Percentiles rank a stretch among this genome's conserved stretches.
phyloP scores from a whole-genome alignment of 73 alveolate species.

The Effrenium voratum region DNA sequence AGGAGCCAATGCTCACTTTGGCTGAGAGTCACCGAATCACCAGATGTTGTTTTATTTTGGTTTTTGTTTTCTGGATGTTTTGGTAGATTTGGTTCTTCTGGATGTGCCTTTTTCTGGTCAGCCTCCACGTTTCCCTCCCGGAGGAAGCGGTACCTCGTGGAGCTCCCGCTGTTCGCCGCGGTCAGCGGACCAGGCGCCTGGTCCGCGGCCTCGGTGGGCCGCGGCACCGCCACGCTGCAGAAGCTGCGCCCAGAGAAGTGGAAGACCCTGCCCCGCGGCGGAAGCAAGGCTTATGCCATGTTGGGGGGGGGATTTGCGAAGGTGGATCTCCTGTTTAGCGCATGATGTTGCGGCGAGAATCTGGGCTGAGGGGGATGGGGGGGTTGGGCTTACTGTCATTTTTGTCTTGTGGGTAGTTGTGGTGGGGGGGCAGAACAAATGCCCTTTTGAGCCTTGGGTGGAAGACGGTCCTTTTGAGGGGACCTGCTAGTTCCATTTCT shows the following conservation, averaged over 20 bases:
- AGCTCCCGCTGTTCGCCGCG: constrained; percentile 36
- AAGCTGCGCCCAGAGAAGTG: neutral
- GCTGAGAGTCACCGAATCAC: too few relatives aligned
- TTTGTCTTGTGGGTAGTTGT: neutral
- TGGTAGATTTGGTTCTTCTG: too few relatives aligned
- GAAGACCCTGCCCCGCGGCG: neutral
- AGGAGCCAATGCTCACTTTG: too few relatives aligned
- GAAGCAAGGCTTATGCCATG: neutral
- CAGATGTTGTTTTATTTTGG: too few relatives aligned
- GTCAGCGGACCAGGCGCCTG: constrained; percentile 22
- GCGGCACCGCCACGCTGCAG: constrained; percentile 88
- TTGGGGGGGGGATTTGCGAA: neutral
- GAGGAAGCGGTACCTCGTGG: constrained; percentile 85
- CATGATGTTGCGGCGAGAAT: neutral
- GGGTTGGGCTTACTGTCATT: neutral
- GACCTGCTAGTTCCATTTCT: neutral
- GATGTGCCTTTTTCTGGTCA: too few relatives aligned
- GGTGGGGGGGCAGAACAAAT: neutral
- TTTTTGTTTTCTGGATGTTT: too few relatives aligned
- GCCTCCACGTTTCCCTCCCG: too few relatives aligned
- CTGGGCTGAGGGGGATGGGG: neutral
- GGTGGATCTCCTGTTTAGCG: neutral
- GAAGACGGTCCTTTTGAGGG: neutral
- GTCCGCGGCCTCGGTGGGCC: constrained; percentile 88
- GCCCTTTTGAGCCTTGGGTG: neutral